These are phyloP conservation scores for Raffaelea deltoideospora DNA, from an alignment of 2,329 filamentous ascomycete genomes.

Conservation along the genomic window DNA sequence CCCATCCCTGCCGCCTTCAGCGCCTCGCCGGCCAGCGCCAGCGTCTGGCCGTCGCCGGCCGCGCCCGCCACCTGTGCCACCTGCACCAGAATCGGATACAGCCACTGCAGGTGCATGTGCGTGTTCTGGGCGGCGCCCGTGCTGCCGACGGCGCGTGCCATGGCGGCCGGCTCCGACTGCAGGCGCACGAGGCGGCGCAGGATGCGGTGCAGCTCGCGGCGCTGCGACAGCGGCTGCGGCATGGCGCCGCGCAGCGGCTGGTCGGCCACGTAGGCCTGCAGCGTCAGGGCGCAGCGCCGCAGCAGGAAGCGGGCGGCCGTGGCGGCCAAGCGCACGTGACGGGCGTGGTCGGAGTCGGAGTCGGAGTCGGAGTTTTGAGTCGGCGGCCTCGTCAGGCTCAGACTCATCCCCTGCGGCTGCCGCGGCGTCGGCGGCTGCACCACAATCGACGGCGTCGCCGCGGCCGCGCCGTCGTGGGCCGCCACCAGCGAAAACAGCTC, in stretches of 20 bases:
- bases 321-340: conserved; percentile 49
- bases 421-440: conserved; percentile 30
- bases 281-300: conserved; percentile 60
- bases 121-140: no score
- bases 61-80: conserved; percentile 42
- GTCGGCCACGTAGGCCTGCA: conserved; percentile 80
- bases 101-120: conserved; percentile 63
- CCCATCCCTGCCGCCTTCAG: conserved; percentile 48
- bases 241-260: conserved; percentile 79
- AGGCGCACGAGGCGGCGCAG: conserved; percentile 52
- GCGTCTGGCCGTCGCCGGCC: conserved; percentile 44
- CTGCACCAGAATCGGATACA: conserved; percentile 64
- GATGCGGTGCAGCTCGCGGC: conserved; percentile 62
- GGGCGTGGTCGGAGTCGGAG: conserved; percentile 16
- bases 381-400: conserved; percentile 10
- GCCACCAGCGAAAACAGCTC: conserved; percentile 60
- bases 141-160: conserved; percentile 42
- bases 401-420: conserved; percentile 11
- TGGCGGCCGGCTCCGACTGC: conserved; percentile 53
- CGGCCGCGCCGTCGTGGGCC: conserved; percentile 17
- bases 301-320: conserved; percentile 71
- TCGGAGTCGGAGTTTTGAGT: not conserved
- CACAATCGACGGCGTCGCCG: conserved; percentile 19
- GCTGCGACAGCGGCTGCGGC: conserved; percentile 72
- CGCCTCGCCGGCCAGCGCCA: conserved; percentile 40